These are phyloP conservation scores for Ophiostoma perfectum DNA, from an alignment of 2,329 filamentous ascomycete species.

Conservation along the genomic window DNA sequence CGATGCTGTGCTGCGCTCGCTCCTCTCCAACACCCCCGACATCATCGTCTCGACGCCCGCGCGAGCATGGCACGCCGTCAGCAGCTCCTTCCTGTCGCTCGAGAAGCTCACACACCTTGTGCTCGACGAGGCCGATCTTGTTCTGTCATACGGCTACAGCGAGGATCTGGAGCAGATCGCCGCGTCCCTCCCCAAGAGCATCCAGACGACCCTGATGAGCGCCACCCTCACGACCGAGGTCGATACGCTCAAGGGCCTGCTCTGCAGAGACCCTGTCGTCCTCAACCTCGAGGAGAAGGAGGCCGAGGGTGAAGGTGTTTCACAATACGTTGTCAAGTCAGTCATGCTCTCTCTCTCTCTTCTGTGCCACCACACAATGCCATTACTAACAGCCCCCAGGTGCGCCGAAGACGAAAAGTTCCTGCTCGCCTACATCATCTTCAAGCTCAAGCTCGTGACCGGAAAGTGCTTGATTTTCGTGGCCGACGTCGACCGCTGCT, in stretches of 20 bases:
- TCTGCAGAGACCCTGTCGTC: conserved; percentile 73
- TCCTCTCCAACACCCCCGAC: conserved; percentile 80
- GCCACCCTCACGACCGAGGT: conserved; percentile 82
- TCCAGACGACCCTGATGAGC: conserved; percentile 90
- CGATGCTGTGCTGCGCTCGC: conserved; percentile 78
- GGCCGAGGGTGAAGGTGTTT: conserved; percentile 68
- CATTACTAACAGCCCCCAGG: conserved; percentile 36
- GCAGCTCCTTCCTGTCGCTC: conserved; percentile 64
- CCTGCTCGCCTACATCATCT: conserved; percentile 84
- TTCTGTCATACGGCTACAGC: conserved; percentile 89
- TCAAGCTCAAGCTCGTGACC: conserved; percentile 89
- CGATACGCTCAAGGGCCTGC: conserved; percentile 75
- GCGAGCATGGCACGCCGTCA: conserved; percentile 73
- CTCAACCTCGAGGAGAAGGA: conserved; percentile 80
- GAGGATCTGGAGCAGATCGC: conserved; percentile 80
- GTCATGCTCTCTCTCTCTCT: conserved; percentile 29
- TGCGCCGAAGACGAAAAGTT: conserved; percentile 98
- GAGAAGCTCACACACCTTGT: conserved; percentile 70
- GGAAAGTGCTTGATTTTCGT: conserved; percentile 75
- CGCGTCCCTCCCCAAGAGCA: conserved; percentile 70
- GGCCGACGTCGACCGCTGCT: conserved; percentile 78
- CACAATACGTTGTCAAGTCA: conserved; percentile 78
- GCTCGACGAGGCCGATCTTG: conserved; percentile 89
- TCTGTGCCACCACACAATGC: background rate
- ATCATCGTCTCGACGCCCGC: conserved; percentile 87